Percentiles rank a stretch among this genome's conserved stretches.
These are phyloP conservation scores for Entomortierella lignicola DNA, from an alignment of 192 early-diverging fungal species.

Conservation along the genomic window DNA sequence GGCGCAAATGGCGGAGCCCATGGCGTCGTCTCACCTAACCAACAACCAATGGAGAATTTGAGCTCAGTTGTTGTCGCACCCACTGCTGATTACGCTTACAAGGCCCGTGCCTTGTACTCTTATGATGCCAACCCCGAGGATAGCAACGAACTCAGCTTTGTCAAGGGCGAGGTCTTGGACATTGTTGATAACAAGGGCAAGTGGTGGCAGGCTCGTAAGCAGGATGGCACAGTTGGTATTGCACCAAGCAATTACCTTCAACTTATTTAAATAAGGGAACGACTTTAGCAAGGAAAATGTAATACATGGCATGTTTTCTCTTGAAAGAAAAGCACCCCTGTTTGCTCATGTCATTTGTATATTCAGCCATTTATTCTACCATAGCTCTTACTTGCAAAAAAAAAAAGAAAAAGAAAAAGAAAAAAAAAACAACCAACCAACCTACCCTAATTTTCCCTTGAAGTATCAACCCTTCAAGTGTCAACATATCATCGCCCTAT, in stretches of 20 bases:
- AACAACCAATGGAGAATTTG: slow-evolving; percentile 31
- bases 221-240: slow-evolving; percentile 85
- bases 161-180: slow-evolving; percentile 88
- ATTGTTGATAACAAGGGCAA: slow-evolving; percentile 93
- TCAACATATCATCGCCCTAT: background rate
- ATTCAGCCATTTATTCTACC: background rate
- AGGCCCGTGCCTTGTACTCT: slow-evolving; percentile 77
- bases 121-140: slow-evolving; percentile 92
- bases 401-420: too few species aligned
- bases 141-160: slow-evolving; percentile 90
- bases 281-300: background rate
- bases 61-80: slow-evolving; percentile 59
- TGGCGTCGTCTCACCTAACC: slow-evolving; percentile 49
- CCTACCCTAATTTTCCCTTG: too few species aligned
- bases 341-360: background rate
- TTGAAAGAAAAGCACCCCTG: too few species aligned
- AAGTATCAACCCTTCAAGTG: too few species aligned
- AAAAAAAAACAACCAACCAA: too few species aligned
- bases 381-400: too few species aligned
- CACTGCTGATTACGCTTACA: slow-evolving; percentile 63
- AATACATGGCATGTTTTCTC: background rate
- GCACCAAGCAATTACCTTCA: slow-evolving; percentile 87
- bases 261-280: slow-evolving; percentile 56
- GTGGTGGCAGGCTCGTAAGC: slow-evolving; percentile 95
- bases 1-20: slow-evolving; percentile 55